Percentiles rank a stretch among this genome's conserved stretches.
phyloP scores from a whole-genome alignment of 331 rosid species.

The Pyrus hybrid region DNA sequence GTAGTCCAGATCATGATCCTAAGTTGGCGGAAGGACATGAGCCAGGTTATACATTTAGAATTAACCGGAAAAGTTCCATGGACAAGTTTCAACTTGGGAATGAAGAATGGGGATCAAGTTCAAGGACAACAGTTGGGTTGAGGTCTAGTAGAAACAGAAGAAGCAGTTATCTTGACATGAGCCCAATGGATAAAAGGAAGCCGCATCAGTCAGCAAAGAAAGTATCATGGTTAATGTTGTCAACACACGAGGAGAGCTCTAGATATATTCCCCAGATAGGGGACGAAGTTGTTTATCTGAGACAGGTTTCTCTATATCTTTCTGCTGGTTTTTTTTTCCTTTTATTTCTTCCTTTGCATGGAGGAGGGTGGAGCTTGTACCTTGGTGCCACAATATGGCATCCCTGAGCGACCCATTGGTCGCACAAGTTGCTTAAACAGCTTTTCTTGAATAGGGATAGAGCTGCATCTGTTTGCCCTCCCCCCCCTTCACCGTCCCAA shows the following conservation, averaged over 20 bases:
- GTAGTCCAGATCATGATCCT: constrained; percentile 28
- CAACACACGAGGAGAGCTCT: constrained; percentile 80
- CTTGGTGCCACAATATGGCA: background rate
- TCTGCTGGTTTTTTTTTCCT: background rate
- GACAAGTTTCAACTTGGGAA: constrained; percentile 32
- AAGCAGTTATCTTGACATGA: constrained; percentile 43
- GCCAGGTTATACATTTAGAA: constrained; percentile 32
- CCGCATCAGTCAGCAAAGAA: constrained; percentile 45
- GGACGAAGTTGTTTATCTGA: constrained; percentile 86
- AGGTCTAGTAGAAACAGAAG: constrained; percentile 83
- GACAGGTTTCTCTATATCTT: constrained; percentile 52
- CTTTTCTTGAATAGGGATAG: background rate
- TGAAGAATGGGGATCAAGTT: constrained; percentile 63
- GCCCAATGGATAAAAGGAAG: constrained; percentile 54
- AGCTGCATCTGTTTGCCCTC: background rate
- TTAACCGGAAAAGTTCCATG: constrained; percentile 31
- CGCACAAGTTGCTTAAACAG: background rate
- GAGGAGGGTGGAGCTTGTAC: background rate
- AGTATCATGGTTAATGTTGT: constrained; percentile 74
- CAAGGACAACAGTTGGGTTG: constrained; percentile 68
- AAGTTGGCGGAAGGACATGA: constrained; percentile 36
- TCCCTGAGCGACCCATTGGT: background rate
- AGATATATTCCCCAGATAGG: constrained; percentile 94
- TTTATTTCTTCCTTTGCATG: background rate
- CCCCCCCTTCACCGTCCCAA: background rate